phyloP scores from a whole-genome alignment of 2,329 filamentous ascomycete genomes.

The Lecanicillium sp. region DNA sequence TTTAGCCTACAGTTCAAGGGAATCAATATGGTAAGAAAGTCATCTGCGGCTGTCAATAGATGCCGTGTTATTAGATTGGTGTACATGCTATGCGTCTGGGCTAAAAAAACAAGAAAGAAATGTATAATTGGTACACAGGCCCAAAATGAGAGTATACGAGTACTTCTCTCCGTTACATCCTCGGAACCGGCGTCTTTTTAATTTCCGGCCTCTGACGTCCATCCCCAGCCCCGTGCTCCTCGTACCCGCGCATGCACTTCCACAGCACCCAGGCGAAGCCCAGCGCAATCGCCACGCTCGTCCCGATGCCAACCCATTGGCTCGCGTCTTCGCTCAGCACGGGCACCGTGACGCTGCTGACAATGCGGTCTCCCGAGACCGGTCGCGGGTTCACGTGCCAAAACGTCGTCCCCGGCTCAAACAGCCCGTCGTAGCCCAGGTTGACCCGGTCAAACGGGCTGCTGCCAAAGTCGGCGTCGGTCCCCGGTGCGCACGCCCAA shows the following conservation, averaged over 20 bases:
- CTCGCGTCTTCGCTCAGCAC: slow-evolving; percentile 51
- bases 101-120: too few species aligned
- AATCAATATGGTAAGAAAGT: slow-evolving; percentile 2
- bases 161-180: too few species aligned
- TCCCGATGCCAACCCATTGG: slow-evolving; percentile 44
- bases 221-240: too few species aligned
- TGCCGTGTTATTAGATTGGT: too few species aligned
- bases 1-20: too few species aligned
- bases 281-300: slow-evolving; percentile 48
- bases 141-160: too few species aligned
- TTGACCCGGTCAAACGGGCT: slow-evolving; percentile 83
- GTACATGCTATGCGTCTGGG: too few species aligned
- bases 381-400: slow-evolving; percentile 63
- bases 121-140: too few species aligned
- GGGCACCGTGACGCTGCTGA: slow-evolving; percentile 53
- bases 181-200: slow-evolving; percentile 12
- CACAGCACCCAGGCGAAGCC: slow-evolving; percentile 66
- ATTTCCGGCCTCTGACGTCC: too few species aligned
- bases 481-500: slow-evolving; percentile 69
- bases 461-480: slow-evolving; percentile 57
- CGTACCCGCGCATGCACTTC: slow-evolving; percentile 38
- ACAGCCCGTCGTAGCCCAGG: slow-evolving; percentile 79
- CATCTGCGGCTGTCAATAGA: background rate
- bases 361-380: slow-evolving; percentile 28
- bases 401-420: slow-evolving; percentile 70